Evolutionary conservation across 202 grass and related monocot species (phyloP).

Genomic region (Zizania palustris): DNA sequence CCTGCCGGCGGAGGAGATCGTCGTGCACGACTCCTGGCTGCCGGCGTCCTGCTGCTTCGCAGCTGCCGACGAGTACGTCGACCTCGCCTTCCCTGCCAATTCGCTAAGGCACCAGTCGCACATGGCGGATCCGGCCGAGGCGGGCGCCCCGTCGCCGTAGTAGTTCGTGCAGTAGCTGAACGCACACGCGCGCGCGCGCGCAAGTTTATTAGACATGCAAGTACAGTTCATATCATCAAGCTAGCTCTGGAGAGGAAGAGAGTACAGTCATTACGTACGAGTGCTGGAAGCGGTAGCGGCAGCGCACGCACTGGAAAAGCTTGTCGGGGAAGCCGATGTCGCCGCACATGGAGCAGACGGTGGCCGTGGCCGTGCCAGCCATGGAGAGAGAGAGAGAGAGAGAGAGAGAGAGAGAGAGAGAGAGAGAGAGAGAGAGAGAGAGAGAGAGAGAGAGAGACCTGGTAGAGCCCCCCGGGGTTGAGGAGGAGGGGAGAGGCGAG

Average conservation of each 20-base stretch:
- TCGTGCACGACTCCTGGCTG: slow-evolving; percentile 46
- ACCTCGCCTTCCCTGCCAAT: slow-evolving; percentile 41
- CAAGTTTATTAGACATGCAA: not conserved
- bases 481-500: slow-evolving; percentile 10
- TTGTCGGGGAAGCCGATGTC: slow-evolving; percentile 97
- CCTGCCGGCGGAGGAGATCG: slow-evolving; percentile 45
- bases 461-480: too few species aligned
- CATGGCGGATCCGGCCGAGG: slow-evolving; percentile 48
- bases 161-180: slow-evolving; percentile 98
- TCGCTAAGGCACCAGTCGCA: slow-evolving; percentile 96
- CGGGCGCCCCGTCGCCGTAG: slow-evolving; percentile 62
- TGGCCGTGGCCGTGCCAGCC: slow-evolving; percentile 47
- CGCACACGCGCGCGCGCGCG: not conserved
- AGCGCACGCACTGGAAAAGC: slow-evolving; percentile 82
- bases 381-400: slow-evolving; percentile 13
- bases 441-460: not conserved
- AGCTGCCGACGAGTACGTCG: slow-evolving; percentile 17
- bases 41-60: slow-evolving; percentile 47
- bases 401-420: too few species aligned
- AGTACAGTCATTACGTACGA: slow-evolving; percentile 47
- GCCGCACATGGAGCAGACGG: slow-evolving; percentile 90
- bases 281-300: slow-evolving; percentile 87
- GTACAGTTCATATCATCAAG: not conserved
- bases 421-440: not conserved
- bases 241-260: not conserved